phyloP scores from a whole-genome alignment of 2,329 filamentous ascomycete species.

The Aspergillus fijiensis region DNA sequence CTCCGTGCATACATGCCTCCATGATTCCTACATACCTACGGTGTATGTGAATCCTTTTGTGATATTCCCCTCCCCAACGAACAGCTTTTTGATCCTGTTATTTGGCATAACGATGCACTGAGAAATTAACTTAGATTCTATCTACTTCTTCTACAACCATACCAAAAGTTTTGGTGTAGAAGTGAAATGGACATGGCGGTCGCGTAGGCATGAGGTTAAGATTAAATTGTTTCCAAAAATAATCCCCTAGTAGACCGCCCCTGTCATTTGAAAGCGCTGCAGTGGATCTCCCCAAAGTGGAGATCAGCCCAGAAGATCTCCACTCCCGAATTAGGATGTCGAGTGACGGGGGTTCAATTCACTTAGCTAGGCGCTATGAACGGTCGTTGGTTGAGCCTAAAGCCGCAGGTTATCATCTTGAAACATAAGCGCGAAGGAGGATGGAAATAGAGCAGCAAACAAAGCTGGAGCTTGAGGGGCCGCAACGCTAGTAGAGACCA shows the following conservation, averaged over 20 bases:
- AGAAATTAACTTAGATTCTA: not conserved
- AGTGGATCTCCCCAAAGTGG: not conserved
- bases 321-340: not conserved
- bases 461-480: no score
- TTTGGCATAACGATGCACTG: not conserved
- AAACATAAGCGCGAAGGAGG: no score
- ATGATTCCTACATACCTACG: no score
- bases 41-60: no score
- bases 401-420: no score
- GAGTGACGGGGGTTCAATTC: not conserved
- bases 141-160: not conserved
- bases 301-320: not conserved
- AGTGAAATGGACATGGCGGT: not conserved
- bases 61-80: not conserved
- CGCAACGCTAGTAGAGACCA: no score
- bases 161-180: no score
- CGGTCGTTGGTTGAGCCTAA: not conserved
- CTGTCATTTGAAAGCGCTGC: not conserved
- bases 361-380: no score
- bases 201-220: slow-evolving; percentile 7
- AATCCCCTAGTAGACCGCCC: not conserved
- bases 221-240: slow-evolving; percentile 12
- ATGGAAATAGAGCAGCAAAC: no score
- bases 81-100: not conserved
- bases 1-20: no score